A percentile compares a stretch with the other conserved stretches of the same genome.
phyloP scores from a whole-genome alignment of 768 basidiomycete species.

The Auricularia sp. region DNA sequence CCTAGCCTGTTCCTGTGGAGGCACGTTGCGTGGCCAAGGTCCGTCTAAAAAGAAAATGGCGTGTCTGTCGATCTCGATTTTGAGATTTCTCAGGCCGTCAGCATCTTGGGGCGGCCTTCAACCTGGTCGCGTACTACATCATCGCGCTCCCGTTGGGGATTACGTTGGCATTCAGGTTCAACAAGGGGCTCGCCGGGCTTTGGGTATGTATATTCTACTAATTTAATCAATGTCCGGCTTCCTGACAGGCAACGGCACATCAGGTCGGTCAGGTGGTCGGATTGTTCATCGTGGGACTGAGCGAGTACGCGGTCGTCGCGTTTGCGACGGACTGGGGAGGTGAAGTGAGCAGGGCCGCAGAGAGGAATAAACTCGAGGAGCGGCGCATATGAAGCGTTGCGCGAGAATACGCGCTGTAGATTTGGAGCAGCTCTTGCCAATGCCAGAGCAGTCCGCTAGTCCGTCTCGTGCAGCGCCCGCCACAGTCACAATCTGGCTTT shows the following conservation, averaged over 20 bases:
- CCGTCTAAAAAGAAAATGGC: neutral
- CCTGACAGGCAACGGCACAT: neutral
- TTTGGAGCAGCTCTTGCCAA: too few relatives aligned
- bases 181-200: constrained; percentile 35
- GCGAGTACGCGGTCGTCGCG: constrained; percentile 56
- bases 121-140: constrained; percentile 54
- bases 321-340: constrained; percentile 40
- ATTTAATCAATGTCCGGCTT: neutral
- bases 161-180: constrained; percentile 36
- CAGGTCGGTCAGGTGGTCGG: constrained; percentile 59
- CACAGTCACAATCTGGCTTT: too few relatives aligned
- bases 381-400: neutral
- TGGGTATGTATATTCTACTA: constrained; percentile 34
- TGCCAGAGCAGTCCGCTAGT: too few relatives aligned
- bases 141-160: constrained; percentile 45
- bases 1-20: constrained; percentile 41
- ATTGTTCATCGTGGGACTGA: constrained; percentile 58
- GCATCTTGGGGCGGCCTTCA: constrained; percentile 65
- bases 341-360: constrained; percentile 29
- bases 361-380: neutral
- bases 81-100: constrained; percentile 34
- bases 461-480: too few relatives aligned
- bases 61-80: constrained; percentile 1
- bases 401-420: neutral
- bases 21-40: constrained; percentile 41